Percentiles rank a stretch among this genome's conserved stretches.
These are phyloP conservation scores for Myriangium duriaei DNA, from an alignment of 2,329 filamentous ascomycete genomes.

Conservation along the genomic window DNA sequence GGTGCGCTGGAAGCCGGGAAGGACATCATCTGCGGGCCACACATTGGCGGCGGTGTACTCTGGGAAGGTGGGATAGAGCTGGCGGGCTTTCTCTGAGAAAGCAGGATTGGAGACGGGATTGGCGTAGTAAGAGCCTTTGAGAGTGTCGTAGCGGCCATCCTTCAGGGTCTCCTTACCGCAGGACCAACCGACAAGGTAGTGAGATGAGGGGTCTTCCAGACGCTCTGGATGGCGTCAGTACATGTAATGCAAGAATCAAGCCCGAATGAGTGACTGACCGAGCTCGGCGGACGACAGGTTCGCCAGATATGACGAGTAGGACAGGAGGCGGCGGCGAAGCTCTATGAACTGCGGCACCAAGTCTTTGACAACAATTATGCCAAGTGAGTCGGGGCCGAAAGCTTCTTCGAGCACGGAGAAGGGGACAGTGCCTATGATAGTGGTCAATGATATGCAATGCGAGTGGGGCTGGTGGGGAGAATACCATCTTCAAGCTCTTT, in stretches of 20 bases:
- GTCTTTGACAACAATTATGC: slow-evolving; percentile 86
- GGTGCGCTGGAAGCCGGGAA: slow-evolving; percentile 63
- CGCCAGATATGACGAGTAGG: slow-evolving; percentile 79
- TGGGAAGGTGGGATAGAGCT: slow-evolving; percentile 54
- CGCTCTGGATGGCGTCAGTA: slow-evolving; percentile 20
- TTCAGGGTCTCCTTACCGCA: slow-evolving; percentile 71
- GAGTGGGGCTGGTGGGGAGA: too few relatives aligned
- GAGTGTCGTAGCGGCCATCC: slow-evolving; percentile 63
- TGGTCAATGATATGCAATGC: too few relatives aligned
- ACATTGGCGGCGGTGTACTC: slow-evolving; percentile 86
- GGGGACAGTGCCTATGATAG: slow-evolving; percentile 46
- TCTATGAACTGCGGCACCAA: slow-evolving; percentile 58
- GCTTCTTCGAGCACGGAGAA: slow-evolving; percentile 61
- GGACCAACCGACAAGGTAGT: slow-evolving; percentile 61
- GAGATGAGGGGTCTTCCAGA: slow-evolving; percentile 39
- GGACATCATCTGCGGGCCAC: slow-evolving; percentile 48
- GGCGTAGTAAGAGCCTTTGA: slow-evolving; percentile 75
- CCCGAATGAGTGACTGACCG: slow-evolving; percentile 35
- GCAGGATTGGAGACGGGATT: slow-evolving; percentile 49
- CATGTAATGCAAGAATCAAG: background rate
- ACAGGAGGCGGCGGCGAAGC: slow-evolving; percentile 64
- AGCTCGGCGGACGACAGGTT: slow-evolving; percentile 62
- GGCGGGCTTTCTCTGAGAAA: slow-evolving; percentile 44
- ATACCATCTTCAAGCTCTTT: slow-evolving; percentile 21
- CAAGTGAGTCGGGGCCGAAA: slow-evolving; percentile 81